Evolutionary conservation across 805 yeast species (phyloP), one percentile per base, ranked within the genome.

Genomic region (Kazachstania viticola): DNA sequence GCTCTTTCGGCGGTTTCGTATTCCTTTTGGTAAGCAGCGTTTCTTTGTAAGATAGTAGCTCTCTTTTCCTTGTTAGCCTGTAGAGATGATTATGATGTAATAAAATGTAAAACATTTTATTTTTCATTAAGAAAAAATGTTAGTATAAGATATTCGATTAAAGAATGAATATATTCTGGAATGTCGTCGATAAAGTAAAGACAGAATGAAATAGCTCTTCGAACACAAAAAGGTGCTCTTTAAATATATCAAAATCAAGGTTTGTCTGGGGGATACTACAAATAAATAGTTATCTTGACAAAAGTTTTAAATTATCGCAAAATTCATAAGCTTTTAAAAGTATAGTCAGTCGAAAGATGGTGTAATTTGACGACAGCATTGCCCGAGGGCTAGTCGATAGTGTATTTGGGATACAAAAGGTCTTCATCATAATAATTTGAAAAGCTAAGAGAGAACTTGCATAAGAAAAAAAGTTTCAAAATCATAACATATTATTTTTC

Each of bases 1-100:
- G 91, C 82, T 65, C 91, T 79, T 70, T 82, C 94, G 61, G 88
- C 83, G 54, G 79, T 84, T 56, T 71, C 74, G 81, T 87, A 87
- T 73, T 87, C 96, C 72, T 79, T 69, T 65, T 79, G 78, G 85
- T 87, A 85, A 71, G 85, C 84, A 72, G 91, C 94, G 61, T 94
- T 84, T 78, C 96, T 82, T 65, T 82, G 79, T 66, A 78, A 79
- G 67, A 79, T 73, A 56, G 75, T 78, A 61, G 76, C 66, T 71
- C 81, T 63, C 60, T 65, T 65, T 54, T 60, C 68, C 62, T 64
- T 58, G 65, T 60, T 63, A 49, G 69, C 69, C 71, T 64, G 33
- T n/a, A 16, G 17, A 17, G 21, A 19, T 11, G 21, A 7, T 19
- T 19, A 8, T 8, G 9, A 16, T 11, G 25, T 27, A 15, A 22